These are phyloP conservation scores for Canna indica DNA, from an alignment of 176 grass and related monocot species.

Conservation along the genomic window DNA sequence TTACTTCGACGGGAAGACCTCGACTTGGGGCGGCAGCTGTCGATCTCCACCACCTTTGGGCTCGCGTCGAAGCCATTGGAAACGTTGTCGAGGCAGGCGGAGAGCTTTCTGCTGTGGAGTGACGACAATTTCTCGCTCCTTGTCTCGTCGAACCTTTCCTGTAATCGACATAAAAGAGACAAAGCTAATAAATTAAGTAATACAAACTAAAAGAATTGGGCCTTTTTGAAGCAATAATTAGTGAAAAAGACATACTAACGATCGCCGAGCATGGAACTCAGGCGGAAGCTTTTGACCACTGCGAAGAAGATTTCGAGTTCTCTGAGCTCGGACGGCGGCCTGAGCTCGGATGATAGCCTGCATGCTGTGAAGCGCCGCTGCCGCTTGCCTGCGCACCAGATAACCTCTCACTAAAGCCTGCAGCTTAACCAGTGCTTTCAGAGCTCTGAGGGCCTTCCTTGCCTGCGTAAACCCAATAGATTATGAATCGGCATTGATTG, in stretches of 20 bases:
- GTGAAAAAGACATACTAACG: slow-evolving; percentile 39
- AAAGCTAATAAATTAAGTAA: background rate
- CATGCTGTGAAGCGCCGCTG: slow-evolving; percentile 77
- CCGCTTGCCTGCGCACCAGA: slow-evolving; percentile 68
- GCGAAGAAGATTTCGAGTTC: slow-evolving; percentile 22
- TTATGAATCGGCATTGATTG: too few relatives aligned
- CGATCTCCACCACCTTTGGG: slow-evolving; percentile 95
- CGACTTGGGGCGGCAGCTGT: slow-evolving; percentile 54
- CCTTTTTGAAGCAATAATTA: background rate
- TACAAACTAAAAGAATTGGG: background rate
- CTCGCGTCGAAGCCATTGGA: slow-evolving; percentile 58
- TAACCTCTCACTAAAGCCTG: slow-evolving; percentile 87
- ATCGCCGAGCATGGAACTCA: slow-evolving; percentile 39
- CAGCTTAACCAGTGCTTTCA: slow-evolving; percentile 87
- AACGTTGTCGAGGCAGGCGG: slow-evolving; percentile 50
- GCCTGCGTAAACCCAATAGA: slow-evolving; percentile 25
- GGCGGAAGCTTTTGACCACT: slow-evolving; percentile 30
- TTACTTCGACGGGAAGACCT: slow-evolving; percentile 59
- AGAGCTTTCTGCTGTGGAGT: slow-evolving; percentile 58
- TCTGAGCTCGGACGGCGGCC: slow-evolving; percentile 57
- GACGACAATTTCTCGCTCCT: slow-evolving; percentile 51
- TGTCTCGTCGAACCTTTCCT: slow-evolving; percentile 80
- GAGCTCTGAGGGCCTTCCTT: slow-evolving; percentile 77
- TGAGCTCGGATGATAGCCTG: slow-evolving; percentile 81
- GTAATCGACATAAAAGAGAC: slow-evolving; percentile 2